Conservation (phyloP, 179 eudicot species). For the Dionaea muscipula region DNA sequence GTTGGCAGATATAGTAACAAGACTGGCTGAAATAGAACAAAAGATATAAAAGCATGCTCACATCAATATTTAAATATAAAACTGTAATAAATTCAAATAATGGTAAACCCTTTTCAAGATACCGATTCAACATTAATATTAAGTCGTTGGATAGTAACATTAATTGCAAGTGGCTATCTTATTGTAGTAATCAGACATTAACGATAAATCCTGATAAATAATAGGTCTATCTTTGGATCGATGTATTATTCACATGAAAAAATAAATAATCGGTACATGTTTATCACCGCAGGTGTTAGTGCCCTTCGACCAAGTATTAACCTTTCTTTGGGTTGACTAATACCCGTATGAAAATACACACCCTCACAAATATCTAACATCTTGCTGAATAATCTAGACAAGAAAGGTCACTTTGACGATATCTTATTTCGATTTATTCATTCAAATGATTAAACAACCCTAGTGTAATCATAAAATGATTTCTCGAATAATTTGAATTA, state of each 20-base stretch:
- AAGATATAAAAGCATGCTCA: neutral
- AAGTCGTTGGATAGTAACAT: neutral
- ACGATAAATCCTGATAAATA: neutral
- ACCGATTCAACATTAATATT: neutral
- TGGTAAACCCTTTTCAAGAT: neutral
- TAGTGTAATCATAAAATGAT: too few relatives aligned
- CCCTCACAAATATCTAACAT: too few relatives aligned
- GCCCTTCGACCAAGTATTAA: neutral
- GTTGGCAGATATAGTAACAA: neutral
- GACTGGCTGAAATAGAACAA: neutral
- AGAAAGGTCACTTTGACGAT: too few relatives aligned
- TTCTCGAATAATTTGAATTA: too few relatives aligned
- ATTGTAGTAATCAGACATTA: neutral
- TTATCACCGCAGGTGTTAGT: neutral
- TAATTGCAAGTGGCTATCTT: neutral
- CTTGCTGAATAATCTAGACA: too few relatives aligned
- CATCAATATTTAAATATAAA: too few relatives aligned
- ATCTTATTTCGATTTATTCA: too few relatives aligned
- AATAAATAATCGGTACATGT: neutral
- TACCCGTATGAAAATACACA: too few relatives aligned
- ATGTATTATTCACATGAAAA: neutral
- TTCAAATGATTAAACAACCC: too few relatives aligned
- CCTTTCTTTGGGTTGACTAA: neutral
- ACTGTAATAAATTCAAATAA: too few relatives aligned
- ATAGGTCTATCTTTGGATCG: neutral